Percentiles rank a stretch among this genome's conserved stretches.
These are phyloP conservation scores for Nitzschia sp. DNA, from an alignment of 108 stramenopile genomes.

Conservation along the genomic window DNA sequence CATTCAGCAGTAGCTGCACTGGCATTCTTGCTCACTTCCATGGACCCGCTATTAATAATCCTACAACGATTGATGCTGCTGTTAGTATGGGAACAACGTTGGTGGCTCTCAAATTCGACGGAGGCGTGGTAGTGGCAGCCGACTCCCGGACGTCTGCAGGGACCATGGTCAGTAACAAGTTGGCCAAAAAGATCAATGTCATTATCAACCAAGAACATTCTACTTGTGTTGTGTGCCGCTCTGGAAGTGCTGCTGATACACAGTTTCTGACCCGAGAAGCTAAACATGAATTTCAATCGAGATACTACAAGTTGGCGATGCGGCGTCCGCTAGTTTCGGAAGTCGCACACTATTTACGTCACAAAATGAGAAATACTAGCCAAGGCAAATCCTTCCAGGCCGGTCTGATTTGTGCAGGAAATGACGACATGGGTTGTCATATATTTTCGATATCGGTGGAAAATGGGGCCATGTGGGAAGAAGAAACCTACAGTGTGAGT, in stretches of 20 bases:
- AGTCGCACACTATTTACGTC: slow-evolving; percentile 62
- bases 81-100: slow-evolving; percentile 79
- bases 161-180: slow-evolving; percentile 74
- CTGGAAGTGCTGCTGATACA: slow-evolving; percentile 86
- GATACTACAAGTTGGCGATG: slow-evolving; percentile 39
- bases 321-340: slow-evolving; percentile 49
- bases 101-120: slow-evolving; percentile 63
- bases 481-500: slow-evolving; percentile 53
- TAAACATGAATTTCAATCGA: slow-evolving; percentile 42
- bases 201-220: slow-evolving; percentile 18
- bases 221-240: slow-evolving; percentile 75
- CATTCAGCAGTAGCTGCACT: no score
- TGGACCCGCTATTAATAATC: no score
- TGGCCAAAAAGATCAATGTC: slow-evolving; percentile 62
- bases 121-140: slow-evolving; percentile 70
- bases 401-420: slow-evolving; percentile 77
- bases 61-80: no score
- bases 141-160: slow-evolving; percentile 74
- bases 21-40: no score
- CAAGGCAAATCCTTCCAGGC: slow-evolving; percentile 36
- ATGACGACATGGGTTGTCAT: slow-evolving; percentile 34
- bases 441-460: slow-evolving; percentile 63
- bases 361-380: neutral
- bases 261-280: slow-evolving; percentile 58
- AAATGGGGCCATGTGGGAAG: slow-evolving; percentile 62